These are phyloP conservation scores for Poronia punctata DNA, from an alignment of 495 filamentous ascomycete genomes.

Conservation along the genomic window DNA sequence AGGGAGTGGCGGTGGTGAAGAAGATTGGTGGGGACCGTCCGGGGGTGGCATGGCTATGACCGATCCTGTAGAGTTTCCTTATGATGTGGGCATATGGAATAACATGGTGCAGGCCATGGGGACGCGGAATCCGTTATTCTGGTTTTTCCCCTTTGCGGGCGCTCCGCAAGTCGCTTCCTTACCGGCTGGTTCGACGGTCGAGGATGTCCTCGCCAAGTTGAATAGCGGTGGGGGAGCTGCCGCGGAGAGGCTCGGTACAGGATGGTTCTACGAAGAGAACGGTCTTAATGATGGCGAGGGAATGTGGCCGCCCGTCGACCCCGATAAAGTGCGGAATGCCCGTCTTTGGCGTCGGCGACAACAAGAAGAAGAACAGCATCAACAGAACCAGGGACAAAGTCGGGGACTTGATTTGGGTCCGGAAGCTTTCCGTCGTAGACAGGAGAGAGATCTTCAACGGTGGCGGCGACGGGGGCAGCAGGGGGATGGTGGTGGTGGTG, in stretches of 20 bases:
- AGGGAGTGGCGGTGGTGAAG: conserved; percentile 57
- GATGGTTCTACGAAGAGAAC: conserved; percentile 72
- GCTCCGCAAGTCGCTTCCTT: conserved; percentile 23
- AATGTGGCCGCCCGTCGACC: conserved; percentile 83
- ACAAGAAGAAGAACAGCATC: conserved; percentile 39
- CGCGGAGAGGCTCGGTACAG: conserved; percentile 26
- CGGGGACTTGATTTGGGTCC: neutral
- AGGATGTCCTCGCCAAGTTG: neutral
- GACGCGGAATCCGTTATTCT: conserved; percentile 35
- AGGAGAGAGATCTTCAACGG: conserved; percentile 20
- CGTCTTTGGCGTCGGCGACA: conserved; percentile 27
- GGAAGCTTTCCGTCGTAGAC: conserved; percentile 31
- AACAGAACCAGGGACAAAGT: conserved; percentile 42
- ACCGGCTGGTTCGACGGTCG: neutral
- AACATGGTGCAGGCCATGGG: conserved; percentile 77
- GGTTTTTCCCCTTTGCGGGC: conserved; percentile 44
- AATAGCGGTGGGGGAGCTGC: conserved; percentile 1
- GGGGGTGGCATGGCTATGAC: conserved; percentile 33
- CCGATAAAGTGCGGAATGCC: conserved; percentile 63
- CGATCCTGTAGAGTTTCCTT: conserved; percentile 73
- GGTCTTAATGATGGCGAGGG: conserved; percentile 67
- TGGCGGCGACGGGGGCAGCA: too few relatives aligned
- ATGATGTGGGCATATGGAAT: conserved; percentile 80
- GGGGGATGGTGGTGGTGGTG: too few relatives aligned
- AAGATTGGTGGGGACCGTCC: conserved; percentile 19